Evolutionary conservation across 1,284 basidiomycete species (phyloP), one percentile per base, ranked within the genome.

Genomic region (Malassezia furfur): DNA sequence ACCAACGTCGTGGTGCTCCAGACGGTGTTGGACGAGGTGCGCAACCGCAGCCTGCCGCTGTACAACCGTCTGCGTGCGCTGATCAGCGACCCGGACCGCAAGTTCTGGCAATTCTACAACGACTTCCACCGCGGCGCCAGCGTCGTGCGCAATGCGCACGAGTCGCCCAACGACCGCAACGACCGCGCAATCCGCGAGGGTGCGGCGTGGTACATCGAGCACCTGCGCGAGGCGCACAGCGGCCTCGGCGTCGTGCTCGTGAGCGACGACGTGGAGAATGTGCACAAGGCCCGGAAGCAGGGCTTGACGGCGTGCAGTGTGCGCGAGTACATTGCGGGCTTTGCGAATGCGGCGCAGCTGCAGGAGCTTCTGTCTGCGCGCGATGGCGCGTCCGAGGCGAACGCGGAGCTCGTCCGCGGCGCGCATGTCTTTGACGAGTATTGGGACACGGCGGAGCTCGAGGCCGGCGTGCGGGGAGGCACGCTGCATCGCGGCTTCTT

Each of bases 11-110:
- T 99, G 50, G 79, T 98, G 11, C 81, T 96, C 1, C 94, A 98
- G 76, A 99, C 93, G 0, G 91, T 96, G 1, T 79, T 96, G 47
- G 88, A 94, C 64, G 94, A 99, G 81, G 90, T 96, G 56, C 81
- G 93, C 52, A 93, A 98, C 76, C 83, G 93, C 28, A 91, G 88
- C 0, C 77, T 98, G 31, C 94, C 94, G 0, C 79, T 98, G 15
- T 91, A 88, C 77, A 96, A 93, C 74, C 64, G 72, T 3, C 60
- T 74, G 32, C 64, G 63, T 39, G 66, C 70, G 30, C 59, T 74
- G 19, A 61, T 74, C 37, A 59, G 60, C 15, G 72, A 73, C 31
- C 66, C 72, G 9, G 72, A 74, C 37, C 61, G 69, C n/a, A 57
- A 64, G 15, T 70, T 66, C 34, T 69, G 64, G 63, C 59, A 68